phyloP scores from a whole-genome alignment of 1,284 basidiomycete species.

The Dichomitus squalens region DNA sequence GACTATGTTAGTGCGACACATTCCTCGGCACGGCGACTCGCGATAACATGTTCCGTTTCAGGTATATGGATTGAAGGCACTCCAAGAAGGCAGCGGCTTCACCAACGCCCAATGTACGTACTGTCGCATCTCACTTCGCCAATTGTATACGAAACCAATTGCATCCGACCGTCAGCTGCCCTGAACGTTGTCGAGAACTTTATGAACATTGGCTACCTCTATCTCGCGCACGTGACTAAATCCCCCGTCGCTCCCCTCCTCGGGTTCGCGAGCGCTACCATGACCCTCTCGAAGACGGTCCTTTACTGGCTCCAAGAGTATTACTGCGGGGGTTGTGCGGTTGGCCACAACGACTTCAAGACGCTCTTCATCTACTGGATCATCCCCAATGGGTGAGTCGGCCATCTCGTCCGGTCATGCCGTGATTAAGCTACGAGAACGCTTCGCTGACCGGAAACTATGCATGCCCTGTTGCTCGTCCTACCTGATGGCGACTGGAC shows the following conservation, averaged over 20 bases:
- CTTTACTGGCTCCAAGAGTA: conserved; percentile 84
- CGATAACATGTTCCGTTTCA: conserved; percentile 28
- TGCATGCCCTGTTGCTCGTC: not conserved
- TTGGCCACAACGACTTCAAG: conserved; percentile 71
- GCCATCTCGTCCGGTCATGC: conserved; percentile 4
- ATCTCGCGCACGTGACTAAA: conserved; percentile 62
- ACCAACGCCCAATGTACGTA: conserved; percentile 82
- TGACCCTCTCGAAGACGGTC: conserved; percentile 85
- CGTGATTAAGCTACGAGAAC: not conserved
- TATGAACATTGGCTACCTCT: conserved; percentile 78
- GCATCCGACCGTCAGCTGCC: conserved; percentile 48
- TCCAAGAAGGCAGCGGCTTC: conserved; percentile 74
- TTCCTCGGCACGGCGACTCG: not conserved
- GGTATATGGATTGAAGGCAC: conserved; percentile 75
- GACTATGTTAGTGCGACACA: conserved; percentile 50
- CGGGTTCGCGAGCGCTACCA: conserved; percentile 70
- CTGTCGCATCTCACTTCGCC: not conserved
- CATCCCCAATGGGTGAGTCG: conserved; percentile 75
- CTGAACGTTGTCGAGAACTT: conserved; percentile 82
- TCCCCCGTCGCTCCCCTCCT: conserved; percentile 71
- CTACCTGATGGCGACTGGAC: not conserved
- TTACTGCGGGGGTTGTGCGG: conserved; percentile 68
- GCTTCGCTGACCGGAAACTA: not conserved
- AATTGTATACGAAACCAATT: not conserved
- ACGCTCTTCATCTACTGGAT: conserved; percentile 69